Evolutionary conservation across 2,329 filamentous ascomycete genomes (phyloP).

Genomic region (Fusarium irregulare): DNA sequence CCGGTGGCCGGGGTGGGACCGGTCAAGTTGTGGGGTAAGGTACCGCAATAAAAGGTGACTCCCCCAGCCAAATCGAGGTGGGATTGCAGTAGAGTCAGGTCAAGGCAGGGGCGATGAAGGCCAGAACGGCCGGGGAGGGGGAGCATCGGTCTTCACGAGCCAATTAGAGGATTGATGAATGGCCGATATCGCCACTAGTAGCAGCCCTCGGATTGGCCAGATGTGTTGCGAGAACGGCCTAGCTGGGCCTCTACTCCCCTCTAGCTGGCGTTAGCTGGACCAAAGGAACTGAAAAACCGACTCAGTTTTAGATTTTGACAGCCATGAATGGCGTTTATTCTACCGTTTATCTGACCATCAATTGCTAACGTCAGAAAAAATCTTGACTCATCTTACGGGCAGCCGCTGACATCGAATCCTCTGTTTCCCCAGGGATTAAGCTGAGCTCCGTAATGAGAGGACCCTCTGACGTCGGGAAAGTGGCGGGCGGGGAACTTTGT

Average conservation of each 20-base stretch:
- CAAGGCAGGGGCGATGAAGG: slow-evolving; percentile 25
- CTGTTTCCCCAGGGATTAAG: background rate
- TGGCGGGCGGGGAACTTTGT: slow-evolving; percentile 18
- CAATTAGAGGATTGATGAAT: slow-evolving; percentile 33
- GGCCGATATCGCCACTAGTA: slow-evolving; percentile 45
- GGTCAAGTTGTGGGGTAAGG: slow-evolving; percentile 38
- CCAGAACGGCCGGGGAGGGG: slow-evolving; percentile 20
- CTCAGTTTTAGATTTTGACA: slow-evolving; percentile 8
- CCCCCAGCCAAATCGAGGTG: slow-evolving; percentile 18
- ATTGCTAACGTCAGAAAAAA: background rate
- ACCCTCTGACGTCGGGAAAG: slow-evolving; percentile 6
- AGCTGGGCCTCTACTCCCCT: background rate
- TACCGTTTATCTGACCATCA: background rate
- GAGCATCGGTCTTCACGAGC: slow-evolving; percentile 6
- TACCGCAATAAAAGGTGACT: slow-evolving; percentile 28
- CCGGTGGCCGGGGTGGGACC: slow-evolving; percentile 39
- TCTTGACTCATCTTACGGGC: slow-evolving; percentile 4
- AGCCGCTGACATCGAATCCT: background rate
- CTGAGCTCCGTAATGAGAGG: background rate
- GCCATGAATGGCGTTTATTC: background rate
- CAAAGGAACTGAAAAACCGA: slow-evolving; percentile 20
- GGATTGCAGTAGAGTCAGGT: slow-evolving; percentile 7
- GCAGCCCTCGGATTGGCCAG: slow-evolving; percentile 35
- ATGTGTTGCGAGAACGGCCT: background rate
- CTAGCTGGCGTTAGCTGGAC: slow-evolving; percentile 19